These are phyloP conservation scores for Psilocybe azurescens DNA, from an alignment of 768 basidiomycete species.

Conservation along the genomic window DNA sequence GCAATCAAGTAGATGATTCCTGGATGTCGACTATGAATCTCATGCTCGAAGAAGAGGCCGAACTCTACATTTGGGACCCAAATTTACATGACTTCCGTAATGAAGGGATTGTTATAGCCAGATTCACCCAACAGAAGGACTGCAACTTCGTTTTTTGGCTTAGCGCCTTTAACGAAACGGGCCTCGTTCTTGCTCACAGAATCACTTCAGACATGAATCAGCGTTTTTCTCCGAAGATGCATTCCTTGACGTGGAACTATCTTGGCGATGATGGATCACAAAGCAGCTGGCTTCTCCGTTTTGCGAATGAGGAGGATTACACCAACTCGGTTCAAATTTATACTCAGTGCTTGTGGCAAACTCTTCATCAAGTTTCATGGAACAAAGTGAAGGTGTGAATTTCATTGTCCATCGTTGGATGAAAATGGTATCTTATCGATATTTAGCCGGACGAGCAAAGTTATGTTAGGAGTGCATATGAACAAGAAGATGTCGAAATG, in stretches of 20 bases:
- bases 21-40: constrained; percentile 33
- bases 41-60: constrained; percentile 50
- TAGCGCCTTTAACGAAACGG: constrained; percentile 54
- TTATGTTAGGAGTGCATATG: constrained; percentile 80
- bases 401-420: neutral
- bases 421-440: neutral
- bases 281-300: constrained; percentile 86
- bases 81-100: constrained; percentile 52
- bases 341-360: constrained; percentile 81
- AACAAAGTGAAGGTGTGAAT: constrained; percentile 74
- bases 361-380: constrained; percentile 74
- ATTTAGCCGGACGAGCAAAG: constrained; percentile 80
- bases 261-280: constrained; percentile 54
- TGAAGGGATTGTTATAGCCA: constrained; percentile 59
- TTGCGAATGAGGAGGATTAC: constrained; percentile 61
- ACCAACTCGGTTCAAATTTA: constrained; percentile 64
- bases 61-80: constrained; percentile 67
- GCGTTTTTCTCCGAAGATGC: constrained; percentile 61
- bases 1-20: constrained; percentile 11
- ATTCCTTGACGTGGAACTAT: constrained; percentile 91
- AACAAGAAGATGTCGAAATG: constrained; percentile 83
- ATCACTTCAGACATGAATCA: constrained; percentile 76
- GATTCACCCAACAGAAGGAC: constrained; percentile 52
- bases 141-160: constrained; percentile 63
- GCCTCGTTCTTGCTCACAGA: constrained; percentile 61